Evolutionary conservation across 129 eudicot genomes (phyloP).

Genomic region (Pittosporum tobira): DNA sequence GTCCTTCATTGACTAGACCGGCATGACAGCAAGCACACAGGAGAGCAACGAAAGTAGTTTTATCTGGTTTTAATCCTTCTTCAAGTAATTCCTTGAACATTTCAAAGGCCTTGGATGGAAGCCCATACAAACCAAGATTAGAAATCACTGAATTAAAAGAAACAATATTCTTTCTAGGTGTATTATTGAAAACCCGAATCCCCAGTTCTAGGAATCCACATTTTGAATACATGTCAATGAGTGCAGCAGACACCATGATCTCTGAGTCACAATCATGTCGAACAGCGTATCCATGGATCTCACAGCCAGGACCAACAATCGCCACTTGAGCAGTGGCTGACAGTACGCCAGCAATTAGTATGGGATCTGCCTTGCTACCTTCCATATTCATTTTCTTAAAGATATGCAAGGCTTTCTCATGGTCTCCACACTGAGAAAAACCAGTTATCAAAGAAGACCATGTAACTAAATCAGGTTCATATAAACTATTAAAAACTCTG

Average conservation of each 20-base stretch:
- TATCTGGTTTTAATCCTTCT: slow-evolving; percentile 53
- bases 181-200: slow-evolving; percentile 26
- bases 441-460: slow-evolving; percentile 72
- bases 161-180: slow-evolving; percentile 37
- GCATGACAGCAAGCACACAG: slow-evolving; percentile 71
- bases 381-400: slow-evolving; percentile 36
- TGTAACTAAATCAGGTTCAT: slow-evolving; percentile 65
- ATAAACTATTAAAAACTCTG: slow-evolving; percentile 39
- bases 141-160: slow-evolving; percentile 50
- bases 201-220: slow-evolving; percentile 71
- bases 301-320: slow-evolving; percentile 41
- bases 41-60: slow-evolving; percentile 50
- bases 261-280: slow-evolving; percentile 37
- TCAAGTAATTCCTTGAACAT: slow-evolving; percentile 29
- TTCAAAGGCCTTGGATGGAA: slow-evolving; percentile 38
- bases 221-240: slow-evolving; percentile 76
- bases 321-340: slow-evolving; percentile 48
- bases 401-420: slow-evolving; percentile 25
- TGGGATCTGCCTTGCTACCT: slow-evolving; percentile 38
- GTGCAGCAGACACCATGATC: slow-evolving; percentile 57
- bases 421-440: slow-evolving; percentile 41
- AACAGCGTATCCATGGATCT: slow-evolving; percentile 61
- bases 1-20: slow-evolving; percentile 63
- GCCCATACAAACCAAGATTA: slow-evolving; percentile 63
- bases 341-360: slow-evolving; percentile 46